A percentile compares a stretch with the other conserved stretches of the same genome.
Conservation (phyloP, 768 basidiomycete species). For the Boletus insuetus region DNA sequence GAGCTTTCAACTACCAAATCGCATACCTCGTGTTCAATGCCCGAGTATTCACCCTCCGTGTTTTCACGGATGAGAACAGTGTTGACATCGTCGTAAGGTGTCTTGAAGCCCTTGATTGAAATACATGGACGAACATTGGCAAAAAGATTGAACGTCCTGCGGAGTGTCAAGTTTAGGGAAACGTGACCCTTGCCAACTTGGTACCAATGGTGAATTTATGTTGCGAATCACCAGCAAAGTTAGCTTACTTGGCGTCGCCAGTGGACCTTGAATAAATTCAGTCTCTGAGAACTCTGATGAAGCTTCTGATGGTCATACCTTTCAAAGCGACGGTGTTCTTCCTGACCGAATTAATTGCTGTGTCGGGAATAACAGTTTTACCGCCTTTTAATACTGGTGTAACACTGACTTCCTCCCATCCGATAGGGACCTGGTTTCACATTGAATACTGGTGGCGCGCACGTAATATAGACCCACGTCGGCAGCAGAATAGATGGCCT, state of each 20-base stretch:
- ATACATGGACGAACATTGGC: slow-evolving; percentile 97
- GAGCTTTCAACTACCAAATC: slow-evolving; percentile 1
- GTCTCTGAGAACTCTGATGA: neutral
- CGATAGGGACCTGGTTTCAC: slow-evolving; percentile 78
- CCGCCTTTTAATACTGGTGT: slow-evolving; percentile 91
- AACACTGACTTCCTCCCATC: slow-evolving; percentile 99
- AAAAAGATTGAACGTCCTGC: slow-evolving; percentile 96
- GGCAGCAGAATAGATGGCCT: slow-evolving; percentile 88
- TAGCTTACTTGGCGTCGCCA: slow-evolving; percentile 92
- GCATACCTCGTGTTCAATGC: slow-evolving; percentile 95
- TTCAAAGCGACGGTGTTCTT: slow-evolving; percentile 98
- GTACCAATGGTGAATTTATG: slow-evolving; percentile 13
- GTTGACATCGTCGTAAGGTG: slow-evolving; percentile 97
- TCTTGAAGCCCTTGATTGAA: slow-evolving; percentile 96
- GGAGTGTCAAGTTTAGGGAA: slow-evolving; percentile 93
- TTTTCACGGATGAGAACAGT: slow-evolving; percentile 99
- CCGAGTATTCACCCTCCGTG: slow-evolving; percentile 99
- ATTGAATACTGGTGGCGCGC: slow-evolving; percentile 11
- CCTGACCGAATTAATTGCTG: slow-evolving; percentile 87
- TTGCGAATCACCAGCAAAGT: slow-evolving; percentile 1
- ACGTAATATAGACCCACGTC: slow-evolving; percentile 46
- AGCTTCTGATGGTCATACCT: slow-evolving; percentile 49
- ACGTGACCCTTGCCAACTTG: slow-evolving; percentile 98
- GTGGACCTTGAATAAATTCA: slow-evolving; percentile 58
- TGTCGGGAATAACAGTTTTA: slow-evolving; percentile 95